These are phyloP conservation scores for Myxozyma monticola DNA, from an alignment of 805 yeast genomes.

Conservation along the genomic window DNA sequence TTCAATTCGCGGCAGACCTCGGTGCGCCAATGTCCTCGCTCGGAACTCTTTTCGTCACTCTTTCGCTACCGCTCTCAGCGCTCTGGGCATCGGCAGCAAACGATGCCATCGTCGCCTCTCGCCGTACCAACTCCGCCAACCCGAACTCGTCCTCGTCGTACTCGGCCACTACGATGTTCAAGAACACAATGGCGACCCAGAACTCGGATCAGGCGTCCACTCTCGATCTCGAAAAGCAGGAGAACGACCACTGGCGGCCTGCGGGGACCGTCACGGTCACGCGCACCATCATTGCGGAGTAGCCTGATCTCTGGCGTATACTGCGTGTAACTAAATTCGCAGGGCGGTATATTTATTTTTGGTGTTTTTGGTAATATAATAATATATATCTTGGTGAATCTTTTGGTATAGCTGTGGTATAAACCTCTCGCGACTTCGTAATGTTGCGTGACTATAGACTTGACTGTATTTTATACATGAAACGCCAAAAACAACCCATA, in stretches of 20 bases:
- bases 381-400: too few relatives aligned
- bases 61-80: slow-evolving; percentile 78
- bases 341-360: too few relatives aligned
- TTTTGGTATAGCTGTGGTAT: too few relatives aligned
- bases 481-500: too few relatives aligned
- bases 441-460: too few relatives aligned
- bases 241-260: slow-evolving; percentile 1
- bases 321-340: too few relatives aligned
- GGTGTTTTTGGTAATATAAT: too few relatives aligned
- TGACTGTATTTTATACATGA: too few relatives aligned
- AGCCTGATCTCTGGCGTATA: too few relatives aligned
- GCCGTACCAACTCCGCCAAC: slow-evolving; percentile 15
- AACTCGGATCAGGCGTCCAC: not conserved
- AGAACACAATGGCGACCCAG: too few relatives aligned
- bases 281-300: slow-evolving; percentile 24
- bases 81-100: slow-evolving; percentile 83
- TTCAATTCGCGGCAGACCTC: slow-evolving; percentile 47
- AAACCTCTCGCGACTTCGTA: too few relatives aligned
- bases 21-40: slow-evolving; percentile 46
- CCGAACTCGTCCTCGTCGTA: too few relatives aligned
- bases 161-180: slow-evolving; percentile 2
- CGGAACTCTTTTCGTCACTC: slow-evolving; percentile 60
- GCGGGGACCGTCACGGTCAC: slow-evolving; percentile 22
- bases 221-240: slow-evolving; percentile 23
- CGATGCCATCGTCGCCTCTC: slow-evolving; percentile 25